Evolutionary conservation across 2,329 filamentous ascomycete species (phyloP).

Genomic region (Fusarium napiforme): DNA sequence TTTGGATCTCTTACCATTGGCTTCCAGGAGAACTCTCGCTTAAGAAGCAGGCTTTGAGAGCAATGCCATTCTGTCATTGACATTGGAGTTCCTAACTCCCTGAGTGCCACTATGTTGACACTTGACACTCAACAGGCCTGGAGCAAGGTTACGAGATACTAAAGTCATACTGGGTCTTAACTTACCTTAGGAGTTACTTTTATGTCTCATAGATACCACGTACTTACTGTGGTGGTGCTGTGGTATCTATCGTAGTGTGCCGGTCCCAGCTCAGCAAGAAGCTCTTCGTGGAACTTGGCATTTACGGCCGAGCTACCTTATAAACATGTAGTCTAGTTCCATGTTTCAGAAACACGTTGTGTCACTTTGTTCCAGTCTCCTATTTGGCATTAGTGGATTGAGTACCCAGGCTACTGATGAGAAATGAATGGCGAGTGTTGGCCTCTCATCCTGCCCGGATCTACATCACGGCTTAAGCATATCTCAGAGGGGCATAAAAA

Average conservation of each 20-base stretch:
- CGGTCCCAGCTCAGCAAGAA: neutral
- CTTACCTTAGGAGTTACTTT: rapidly evolving
- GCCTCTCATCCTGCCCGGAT: neutral
- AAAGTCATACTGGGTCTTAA: neutral
- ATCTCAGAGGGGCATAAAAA: too few species aligned
- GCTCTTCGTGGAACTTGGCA: neutral
- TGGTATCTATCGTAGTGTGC: neutral
- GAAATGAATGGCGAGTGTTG: neutral
- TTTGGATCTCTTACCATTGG: rapidly evolving
- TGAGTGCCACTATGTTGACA: neutral
- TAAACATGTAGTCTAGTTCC: rapidly evolving
- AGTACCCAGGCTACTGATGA: neutral
- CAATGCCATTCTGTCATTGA: neutral
- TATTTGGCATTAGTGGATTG: rapidly evolving
- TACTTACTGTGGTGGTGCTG: neutral
- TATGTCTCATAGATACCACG: neutral
- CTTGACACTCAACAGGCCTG: neutral
- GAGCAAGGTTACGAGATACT: rapidly evolving
- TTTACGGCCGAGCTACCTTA: rapidly evolving
- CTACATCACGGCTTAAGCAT: neutral
- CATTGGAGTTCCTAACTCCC: neutral
- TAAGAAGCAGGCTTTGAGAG: rapidly evolving
- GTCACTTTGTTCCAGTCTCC: rapidly evolving
- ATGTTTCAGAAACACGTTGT: rapidly evolving
- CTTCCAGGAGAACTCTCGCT: rapidly evolving